Evolutionary conservation across 2,329 filamentous ascomycete species (phyloP).

Genomic region (Neurospora sp.): DNA sequence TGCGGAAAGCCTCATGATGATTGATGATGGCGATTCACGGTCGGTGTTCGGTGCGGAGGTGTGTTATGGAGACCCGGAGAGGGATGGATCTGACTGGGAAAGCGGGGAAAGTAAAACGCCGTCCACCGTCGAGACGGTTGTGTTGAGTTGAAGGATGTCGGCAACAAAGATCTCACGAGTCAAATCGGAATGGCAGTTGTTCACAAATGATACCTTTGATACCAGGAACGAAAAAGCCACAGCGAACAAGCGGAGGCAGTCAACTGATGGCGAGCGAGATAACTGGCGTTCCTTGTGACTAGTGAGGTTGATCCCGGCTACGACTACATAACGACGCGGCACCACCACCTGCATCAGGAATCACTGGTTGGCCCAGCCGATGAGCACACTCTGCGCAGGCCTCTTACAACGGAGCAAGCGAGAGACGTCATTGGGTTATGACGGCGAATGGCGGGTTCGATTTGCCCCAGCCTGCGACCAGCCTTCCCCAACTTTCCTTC

Average conservation of each 20-base stretch:
- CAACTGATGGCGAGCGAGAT: neutral
- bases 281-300: neutral
- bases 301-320: neutral
- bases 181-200: neutral
- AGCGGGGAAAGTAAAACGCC: constrained; percentile 3
- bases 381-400: neutral
- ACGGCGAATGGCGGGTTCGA: neutral
- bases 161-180: neutral
- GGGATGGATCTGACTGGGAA: neutral
- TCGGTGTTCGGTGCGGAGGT: neutral
- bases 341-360: neutral
- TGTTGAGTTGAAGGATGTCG: neutral
- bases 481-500: neutral
- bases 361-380: neutral
- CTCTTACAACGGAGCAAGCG: neutral
- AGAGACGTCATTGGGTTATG: neutral
- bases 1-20: constrained; percentile 32
- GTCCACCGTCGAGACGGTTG: neutral
- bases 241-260: neutral
- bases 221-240: neutral
- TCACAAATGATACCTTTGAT: neutral
- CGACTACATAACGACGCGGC: neutral
- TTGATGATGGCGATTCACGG: constrained; percentile 1
- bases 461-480: neutral
- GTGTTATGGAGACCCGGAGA: neutral